Evolutionary conservation across 345 rosid species (phyloP).

Genomic region (Leavenworthia alabamica): DNA sequence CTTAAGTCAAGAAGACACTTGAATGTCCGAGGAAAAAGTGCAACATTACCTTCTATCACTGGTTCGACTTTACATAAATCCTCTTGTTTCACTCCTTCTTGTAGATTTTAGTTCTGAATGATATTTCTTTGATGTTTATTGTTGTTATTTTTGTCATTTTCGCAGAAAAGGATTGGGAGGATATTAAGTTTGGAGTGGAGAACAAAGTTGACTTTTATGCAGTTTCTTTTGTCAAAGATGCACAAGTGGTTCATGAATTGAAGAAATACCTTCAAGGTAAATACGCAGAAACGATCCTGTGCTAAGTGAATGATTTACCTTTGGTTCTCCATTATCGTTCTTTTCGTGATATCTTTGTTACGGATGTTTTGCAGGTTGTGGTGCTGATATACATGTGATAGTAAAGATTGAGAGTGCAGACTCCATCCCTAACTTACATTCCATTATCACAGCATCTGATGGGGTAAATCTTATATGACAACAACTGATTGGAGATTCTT

Average conservation of each 20-base stretch:
- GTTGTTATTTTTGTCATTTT: constrained; percentile 15
- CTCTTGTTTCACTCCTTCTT: background rate
- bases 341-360: background rate
- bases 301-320: constrained; percentile 2
- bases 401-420: constrained; percentile 97
- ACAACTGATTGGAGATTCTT: background rate
- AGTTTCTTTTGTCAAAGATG: constrained; percentile 88
- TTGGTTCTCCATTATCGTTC: background rate
- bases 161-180: constrained; percentile 99
- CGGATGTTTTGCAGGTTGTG: constrained; percentile 38
- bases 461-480: constrained; percentile 49
- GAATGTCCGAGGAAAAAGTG: constrained; percentile 97
- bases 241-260: constrained; percentile 49
- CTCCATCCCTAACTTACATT: constrained; percentile 86
- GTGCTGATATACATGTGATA: constrained; percentile 82
- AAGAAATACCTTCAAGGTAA: constrained; percentile 72
- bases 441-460: constrained; percentile 96
- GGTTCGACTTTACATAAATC: constrained; percentile 42
- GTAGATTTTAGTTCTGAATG: background rate
- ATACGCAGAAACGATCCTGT: background rate
- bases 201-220: constrained; percentile 84
- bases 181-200: constrained; percentile 91
- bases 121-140: background rate
- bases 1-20: constrained; percentile 95
- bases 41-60: constrained; percentile 94